Evolutionary conservation across 139 green algal genomes (phyloP).

Genomic region (Auxenochlorella protothecoides): DNA sequence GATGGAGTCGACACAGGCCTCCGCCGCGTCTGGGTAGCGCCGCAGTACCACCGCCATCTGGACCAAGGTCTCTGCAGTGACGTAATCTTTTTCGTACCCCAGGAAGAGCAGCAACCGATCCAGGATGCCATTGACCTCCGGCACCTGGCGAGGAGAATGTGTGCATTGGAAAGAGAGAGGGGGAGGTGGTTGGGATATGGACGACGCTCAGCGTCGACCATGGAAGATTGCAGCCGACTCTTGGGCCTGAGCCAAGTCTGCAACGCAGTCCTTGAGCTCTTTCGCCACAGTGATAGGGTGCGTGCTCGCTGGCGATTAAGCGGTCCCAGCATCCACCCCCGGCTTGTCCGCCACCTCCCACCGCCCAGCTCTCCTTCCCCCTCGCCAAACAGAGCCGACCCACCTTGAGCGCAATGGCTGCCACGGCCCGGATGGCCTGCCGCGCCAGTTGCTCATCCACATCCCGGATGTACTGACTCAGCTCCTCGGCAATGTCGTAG

Average conservation of each 20-base stretch:
- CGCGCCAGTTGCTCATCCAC: conserved; percentile 54
- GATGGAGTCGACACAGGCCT: conserved; percentile 35
- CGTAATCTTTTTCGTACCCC: conserved; percentile 42
- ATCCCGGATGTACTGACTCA: conserved; percentile 64
- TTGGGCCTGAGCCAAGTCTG: too few species aligned
- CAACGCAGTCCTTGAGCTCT: too few species aligned
- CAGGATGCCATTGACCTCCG: conserved; percentile 75
- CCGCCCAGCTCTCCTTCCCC: too few species aligned
- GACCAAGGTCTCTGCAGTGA: conserved; percentile 48
- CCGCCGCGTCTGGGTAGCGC: conserved; percentile 62
- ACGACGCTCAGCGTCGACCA: too few species aligned
- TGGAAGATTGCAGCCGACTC: too few species aligned
- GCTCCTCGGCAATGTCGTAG: conserved; percentile 88
- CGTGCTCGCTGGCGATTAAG: background rate
- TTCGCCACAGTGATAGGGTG: background rate
- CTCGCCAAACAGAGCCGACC: background rate
- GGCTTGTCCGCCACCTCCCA: background rate
- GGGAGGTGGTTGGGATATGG: too few species aligned
- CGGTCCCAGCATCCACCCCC: background rate
- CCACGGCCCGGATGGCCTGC: conserved; percentile 62
- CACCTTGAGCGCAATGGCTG: conserved; percentile 54
- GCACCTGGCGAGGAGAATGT: conserved; percentile 28
- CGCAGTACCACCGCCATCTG: conserved; percentile 71
- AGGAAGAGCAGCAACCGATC: conserved; percentile 89
- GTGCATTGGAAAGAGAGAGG: too few species aligned